phyloP scores from a whole-genome alignment of 73 alveolate species.

The Paraurostyla sp. region DNA sequence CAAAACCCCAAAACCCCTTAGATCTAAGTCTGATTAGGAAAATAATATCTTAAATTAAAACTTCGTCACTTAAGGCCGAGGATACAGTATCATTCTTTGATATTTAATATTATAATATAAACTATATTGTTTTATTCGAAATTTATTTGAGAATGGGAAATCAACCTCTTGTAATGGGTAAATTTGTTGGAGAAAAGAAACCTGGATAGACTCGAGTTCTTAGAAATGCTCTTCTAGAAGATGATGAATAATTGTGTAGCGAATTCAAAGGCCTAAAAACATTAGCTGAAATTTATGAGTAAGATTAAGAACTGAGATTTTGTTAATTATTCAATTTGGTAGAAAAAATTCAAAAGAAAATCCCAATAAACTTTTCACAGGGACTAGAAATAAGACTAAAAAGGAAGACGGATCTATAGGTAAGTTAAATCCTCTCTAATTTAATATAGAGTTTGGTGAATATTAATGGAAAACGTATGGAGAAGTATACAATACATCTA shows the following conservation, averaged over 20 bases:
- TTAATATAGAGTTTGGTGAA: conserved; percentile 62
- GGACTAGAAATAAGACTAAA: conserved; percentile 66
- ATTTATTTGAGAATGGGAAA: conserved; percentile 3
- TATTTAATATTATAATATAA: no score
- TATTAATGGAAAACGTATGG: conserved; percentile 79
- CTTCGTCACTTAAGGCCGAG: no score
- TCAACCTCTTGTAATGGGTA: neutral
- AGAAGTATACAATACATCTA: conserved; percentile 61
- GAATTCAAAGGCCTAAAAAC: neutral
- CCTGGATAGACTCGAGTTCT: conserved; percentile 34
- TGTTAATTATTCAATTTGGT: neutral
- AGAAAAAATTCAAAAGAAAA: neutral
- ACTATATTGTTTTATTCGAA: no score
- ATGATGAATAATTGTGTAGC: neutral
- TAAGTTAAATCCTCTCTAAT: neutral
- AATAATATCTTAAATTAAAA: no score
- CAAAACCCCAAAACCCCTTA: no score
- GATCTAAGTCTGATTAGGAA: no score
- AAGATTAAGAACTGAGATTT: neutral
- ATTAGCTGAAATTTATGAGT: neutral
- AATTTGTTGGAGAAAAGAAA: conserved; percentile 21
- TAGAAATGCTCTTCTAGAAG: neutral
- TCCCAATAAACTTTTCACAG: conserved; percentile 59
- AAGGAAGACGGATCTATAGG: conserved; percentile 25
- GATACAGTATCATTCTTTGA: no score